Conservation (phyloP, 345 rosid species). For the Adansonia digitata region DNA sequence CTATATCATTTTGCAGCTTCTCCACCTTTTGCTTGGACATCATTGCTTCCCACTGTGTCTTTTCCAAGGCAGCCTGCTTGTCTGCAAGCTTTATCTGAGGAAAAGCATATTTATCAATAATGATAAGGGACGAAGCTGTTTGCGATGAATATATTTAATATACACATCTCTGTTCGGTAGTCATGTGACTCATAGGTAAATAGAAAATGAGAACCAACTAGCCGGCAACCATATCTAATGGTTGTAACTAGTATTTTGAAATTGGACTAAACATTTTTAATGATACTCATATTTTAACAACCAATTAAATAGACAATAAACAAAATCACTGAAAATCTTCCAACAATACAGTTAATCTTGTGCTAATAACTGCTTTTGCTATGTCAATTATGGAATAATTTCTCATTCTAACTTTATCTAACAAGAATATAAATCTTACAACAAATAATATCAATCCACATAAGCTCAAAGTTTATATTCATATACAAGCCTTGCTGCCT, state of each 20-base stretch:
- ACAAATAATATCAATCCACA: neutral
- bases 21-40: constrained; percentile 51
- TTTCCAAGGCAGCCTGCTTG: constrained; percentile 90
- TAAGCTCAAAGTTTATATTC: neutral
- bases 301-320: neutral
- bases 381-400: neutral
- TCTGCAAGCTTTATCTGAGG: constrained; percentile 85
- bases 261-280: neutral
- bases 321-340: neutral
- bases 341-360: neutral
- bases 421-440: neutral
- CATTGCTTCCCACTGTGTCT: constrained; percentile 87
- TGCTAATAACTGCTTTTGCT: neutral
- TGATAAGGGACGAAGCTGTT: neutral
- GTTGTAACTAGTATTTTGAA: neutral
- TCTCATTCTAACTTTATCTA: neutral
- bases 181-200: too few relatives aligned
- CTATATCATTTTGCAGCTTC: constrained; percentile 73
- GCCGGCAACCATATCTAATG: neutral
- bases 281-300: neutral
- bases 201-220: too few relatives aligned
- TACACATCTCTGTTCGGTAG: too few relatives aligned
- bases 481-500: neutral
- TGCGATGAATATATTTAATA: too few relatives aligned
- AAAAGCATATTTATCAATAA: neutral